These are phyloP conservation scores for Phytophthora citricola DNA, from an alignment of 352 stramenopile genomes.

Conservation along the genomic window DNA sequence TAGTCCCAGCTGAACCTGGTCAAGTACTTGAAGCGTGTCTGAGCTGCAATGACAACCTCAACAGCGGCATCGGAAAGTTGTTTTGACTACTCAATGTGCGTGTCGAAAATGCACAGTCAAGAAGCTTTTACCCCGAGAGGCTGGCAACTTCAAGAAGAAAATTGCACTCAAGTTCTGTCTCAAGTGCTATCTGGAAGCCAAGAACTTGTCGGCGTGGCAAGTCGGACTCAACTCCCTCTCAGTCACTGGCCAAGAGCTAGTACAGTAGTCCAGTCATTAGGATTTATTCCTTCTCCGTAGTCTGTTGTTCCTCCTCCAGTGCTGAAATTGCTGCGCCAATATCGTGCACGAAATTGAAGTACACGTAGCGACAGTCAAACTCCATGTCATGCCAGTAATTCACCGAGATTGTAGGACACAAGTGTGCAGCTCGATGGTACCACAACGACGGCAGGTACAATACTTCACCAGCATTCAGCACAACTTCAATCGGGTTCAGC, in stretches of 20 bases:
- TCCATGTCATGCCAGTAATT: slow-evolving; percentile 93
- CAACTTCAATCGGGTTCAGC: slow-evolving; percentile 68
- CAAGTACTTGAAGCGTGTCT: slow-evolving; percentile 5
- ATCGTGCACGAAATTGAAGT: slow-evolving; percentile 85
- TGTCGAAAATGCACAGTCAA: slow-evolving; percentile 51
- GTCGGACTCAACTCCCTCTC: slow-evolving; percentile 33
- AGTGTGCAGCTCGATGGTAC: slow-evolving; percentile 85
- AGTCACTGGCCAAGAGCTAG: neutral
- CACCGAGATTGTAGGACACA: slow-evolving; percentile 81
- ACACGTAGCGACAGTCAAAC: slow-evolving; percentile 88
- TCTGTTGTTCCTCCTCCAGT: slow-evolving; percentile 14
- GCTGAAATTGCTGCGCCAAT: slow-evolving; percentile 38
- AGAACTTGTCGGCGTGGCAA: slow-evolving; percentile 46
- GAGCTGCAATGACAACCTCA: slow-evolving; percentile 26
- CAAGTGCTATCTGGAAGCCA: slow-evolving; percentile 39
- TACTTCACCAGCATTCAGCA: slow-evolving; percentile 73
- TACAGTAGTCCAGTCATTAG: neutral
- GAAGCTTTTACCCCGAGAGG: slow-evolving; percentile 29
- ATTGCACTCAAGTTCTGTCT: slow-evolving; percentile 43
- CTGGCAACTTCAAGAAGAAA: slow-evolving; percentile 21
- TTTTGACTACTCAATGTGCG: slow-evolving; percentile 33
- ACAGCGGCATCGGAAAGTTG: slow-evolving; percentile 26
- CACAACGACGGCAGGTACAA: slow-evolving; percentile 85
- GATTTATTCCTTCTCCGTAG: neutral
- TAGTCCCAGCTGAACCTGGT: neutral